Evolutionary conservation across 2,329 filamentous ascomycete species (phyloP), one percentile per base, ranked within the genome.

Genomic region (Ophidiomyces ophidiicola): DNA sequence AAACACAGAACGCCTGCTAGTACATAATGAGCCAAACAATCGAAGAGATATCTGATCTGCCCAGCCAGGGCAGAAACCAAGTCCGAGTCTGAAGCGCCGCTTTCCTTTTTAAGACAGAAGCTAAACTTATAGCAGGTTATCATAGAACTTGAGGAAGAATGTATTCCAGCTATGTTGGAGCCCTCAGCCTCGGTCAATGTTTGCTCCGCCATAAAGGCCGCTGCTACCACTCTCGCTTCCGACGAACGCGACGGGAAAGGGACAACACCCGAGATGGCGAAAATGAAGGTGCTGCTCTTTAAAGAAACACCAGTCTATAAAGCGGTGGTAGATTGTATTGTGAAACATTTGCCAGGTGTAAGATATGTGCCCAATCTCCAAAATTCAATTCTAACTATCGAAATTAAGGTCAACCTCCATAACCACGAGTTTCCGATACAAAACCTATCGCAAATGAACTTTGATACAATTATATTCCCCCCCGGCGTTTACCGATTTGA

Each of bases 401-500:
- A 33, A n/a, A 12, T 19, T 18, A 5, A 25, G n/a, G 19, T 37
- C 34, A 2, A 25, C 12, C 3, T 29, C 24, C 14, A 25, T n/a
- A n/a, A 7, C 21, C 23, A 28, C 17, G 23, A 29, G 14, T 37
- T 28, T 8, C 23, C 7, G 5, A 37, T 37, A 4, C 15, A 11
- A 19, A 32, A 32, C 12, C n/a, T 32, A 19, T 19, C 30, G 4
- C 18, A 19, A 19, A 32, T 32, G 30, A 11, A 7, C 15, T 19
- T 4, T 19, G 30, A 32, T 19, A 32, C 15, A 32, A 32, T 32
- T 19, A 32, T 32, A 7, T 32, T 32, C 30, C 14, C 6, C 19
- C 7, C 23, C 8, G 23, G 34, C n/a, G 2, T 23, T 36, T 36
- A 36, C 28, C 23, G 34, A 28, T 25, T 36, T 18, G 23, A 28